A percentile compares a stretch with the other conserved stretches of the same genome.
Evolutionary conservation across 331 rosid species (phyloP).

Genomic region (Spiraea crenata): DNA sequence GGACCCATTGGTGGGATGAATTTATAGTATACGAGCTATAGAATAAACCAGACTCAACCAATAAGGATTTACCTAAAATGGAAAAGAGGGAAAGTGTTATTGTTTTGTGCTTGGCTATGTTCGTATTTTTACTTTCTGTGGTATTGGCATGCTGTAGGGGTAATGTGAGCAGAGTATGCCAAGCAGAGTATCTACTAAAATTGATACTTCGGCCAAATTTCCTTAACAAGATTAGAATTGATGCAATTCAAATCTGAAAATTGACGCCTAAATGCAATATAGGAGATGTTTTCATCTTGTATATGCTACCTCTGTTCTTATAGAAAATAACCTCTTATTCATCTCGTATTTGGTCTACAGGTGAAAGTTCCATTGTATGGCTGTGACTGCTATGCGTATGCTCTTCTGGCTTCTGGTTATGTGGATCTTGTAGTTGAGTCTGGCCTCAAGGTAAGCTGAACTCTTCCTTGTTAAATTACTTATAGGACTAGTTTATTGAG

Average conservation of each 20-base stretch:
- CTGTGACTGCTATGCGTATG: constrained; percentile 98
- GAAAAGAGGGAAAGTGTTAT: neutral
- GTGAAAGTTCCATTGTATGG: constrained; percentile 91
- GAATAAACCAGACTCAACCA: neutral
- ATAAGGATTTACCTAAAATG: neutral
- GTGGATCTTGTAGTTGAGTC: constrained; percentile 95
- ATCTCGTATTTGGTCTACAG: constrained; percentile 30
- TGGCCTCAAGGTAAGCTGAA: constrained; percentile 70
- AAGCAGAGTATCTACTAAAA: neutral
- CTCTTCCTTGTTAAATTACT: constrained; percentile 4
- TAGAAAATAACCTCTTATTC: neutral
- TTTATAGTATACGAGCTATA: neutral
- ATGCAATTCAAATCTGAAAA: neutral
- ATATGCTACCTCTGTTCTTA: neutral
- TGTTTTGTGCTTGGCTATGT: neutral
- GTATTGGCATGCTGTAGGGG: neutral
- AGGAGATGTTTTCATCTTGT: neutral
- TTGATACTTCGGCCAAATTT: neutral
- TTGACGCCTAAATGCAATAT: neutral
- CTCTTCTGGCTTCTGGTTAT: constrained; percentile 85
- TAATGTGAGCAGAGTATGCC: neutral
- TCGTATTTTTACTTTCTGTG: constrained; percentile 4
- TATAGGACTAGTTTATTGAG: neutral
- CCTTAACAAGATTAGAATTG: neutral
- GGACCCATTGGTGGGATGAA: neutral